phyloP scores from a whole-genome alignment of 768 basidiomycete genomes.

The Coprinellus micaceus region DNA sequence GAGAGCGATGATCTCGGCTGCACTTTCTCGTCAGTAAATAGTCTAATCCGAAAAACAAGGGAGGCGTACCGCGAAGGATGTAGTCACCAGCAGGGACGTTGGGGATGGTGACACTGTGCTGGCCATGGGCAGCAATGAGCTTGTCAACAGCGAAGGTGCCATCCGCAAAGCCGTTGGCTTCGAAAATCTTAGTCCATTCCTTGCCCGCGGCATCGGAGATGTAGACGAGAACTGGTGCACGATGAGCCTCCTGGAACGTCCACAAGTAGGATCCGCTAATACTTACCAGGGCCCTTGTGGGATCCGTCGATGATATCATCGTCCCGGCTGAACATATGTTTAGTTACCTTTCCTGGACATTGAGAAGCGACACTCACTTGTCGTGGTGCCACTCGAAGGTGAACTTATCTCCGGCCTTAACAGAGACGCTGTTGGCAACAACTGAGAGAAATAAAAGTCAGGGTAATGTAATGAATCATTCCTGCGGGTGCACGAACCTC shows the following conservation, averaged over 20 bases:
- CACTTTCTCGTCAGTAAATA: slow-evolving; percentile 8
- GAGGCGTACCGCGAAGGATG: slow-evolving; percentile 27
- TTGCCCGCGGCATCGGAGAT: slow-evolving; percentile 26
- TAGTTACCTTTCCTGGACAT: not conserved
- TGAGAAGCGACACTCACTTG: slow-evolving; percentile 16
- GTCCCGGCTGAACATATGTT: slow-evolving; percentile 22
- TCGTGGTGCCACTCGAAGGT: slow-evolving; percentile 36
- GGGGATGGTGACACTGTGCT: slow-evolving; percentile 32
- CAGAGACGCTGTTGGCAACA: slow-evolving; percentile 26
- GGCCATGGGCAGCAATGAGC: slow-evolving; percentile 26
- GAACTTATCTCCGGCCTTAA: slow-evolving; percentile 29
- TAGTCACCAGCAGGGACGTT: slow-evolving; percentile 32
- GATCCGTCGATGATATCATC: slow-evolving; percentile 36
- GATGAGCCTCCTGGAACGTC: not conserved
- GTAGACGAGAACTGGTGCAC: slow-evolving; percentile 28
- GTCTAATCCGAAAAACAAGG: not conserved
- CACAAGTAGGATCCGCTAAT: not conserved
- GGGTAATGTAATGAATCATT: not conserved
- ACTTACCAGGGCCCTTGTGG: slow-evolving; percentile 31
- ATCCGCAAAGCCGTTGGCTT: slow-evolving; percentile 22
- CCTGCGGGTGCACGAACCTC: slow-evolving; percentile 14
- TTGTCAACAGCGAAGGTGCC: slow-evolving; percentile 30
- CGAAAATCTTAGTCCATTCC: slow-evolving; percentile 33
- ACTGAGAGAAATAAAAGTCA: slow-evolving; percentile 11
- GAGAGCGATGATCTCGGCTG: slow-evolving; percentile 33